phyloP scores from a whole-genome alignment of 179 eudicot species.

The Spinacia oleracea region DNA sequence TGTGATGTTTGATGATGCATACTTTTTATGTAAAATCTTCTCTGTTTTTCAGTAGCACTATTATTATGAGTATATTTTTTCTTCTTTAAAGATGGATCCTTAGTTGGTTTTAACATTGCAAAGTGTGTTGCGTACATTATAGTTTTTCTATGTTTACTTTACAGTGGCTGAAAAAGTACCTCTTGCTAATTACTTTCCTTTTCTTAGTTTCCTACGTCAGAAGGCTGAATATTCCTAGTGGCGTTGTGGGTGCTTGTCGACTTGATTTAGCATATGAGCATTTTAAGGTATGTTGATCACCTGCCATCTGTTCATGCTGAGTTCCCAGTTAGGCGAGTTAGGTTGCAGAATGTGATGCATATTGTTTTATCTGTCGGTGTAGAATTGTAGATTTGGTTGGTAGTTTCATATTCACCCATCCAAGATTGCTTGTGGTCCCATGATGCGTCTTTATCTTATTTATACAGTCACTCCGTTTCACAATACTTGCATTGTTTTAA shows the following conservation, averaged over 20 bases:
- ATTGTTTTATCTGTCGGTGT: not conserved
- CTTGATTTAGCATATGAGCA: conserved; percentile 92
- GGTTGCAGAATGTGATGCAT: not conserved
- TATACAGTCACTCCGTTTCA: no score
- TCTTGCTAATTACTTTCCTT: conserved; percentile 26
- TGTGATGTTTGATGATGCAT: not conserved
- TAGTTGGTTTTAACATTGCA: not conserved
- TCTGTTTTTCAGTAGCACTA: not conserved
- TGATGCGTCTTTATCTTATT: not conserved
- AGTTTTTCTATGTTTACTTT: not conserved
- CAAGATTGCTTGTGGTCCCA: not conserved
- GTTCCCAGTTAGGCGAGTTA: not conserved
- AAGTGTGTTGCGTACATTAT: not conserved
- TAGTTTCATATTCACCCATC: not conserved
- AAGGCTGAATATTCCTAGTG: conserved; percentile 85
- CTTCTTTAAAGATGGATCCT: not conserved
- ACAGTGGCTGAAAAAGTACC: not conserved
- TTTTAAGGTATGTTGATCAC: conserved; percentile 66
- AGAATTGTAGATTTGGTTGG: not conserved
- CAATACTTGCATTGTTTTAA: no score
- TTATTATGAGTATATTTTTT: not conserved
- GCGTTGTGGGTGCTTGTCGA: conserved; percentile 96
- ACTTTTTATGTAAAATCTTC: not conserved
- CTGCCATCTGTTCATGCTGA: not conserved
- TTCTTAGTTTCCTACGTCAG: conserved; percentile 80